Conservation (phyloP, 2,329 filamentous ascomycete species). For the Kalmusia sp. region DNA sequence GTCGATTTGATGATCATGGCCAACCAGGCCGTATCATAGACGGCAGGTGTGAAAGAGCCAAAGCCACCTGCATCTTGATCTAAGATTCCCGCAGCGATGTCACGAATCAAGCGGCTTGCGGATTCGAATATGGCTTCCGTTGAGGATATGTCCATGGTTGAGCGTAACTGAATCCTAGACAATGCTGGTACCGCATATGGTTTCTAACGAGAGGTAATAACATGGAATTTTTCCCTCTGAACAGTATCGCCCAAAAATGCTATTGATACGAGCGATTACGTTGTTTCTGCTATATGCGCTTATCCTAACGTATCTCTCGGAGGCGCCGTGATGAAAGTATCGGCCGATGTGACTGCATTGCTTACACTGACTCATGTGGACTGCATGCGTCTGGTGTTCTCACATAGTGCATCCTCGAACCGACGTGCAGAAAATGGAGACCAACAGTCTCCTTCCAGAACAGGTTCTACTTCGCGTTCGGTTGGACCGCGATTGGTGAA, state of each 20-base stretch:
- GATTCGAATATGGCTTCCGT: background rate
- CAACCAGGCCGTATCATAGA: constrained; percentile 25
- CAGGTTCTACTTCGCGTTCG: background rate
- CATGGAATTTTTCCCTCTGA: background rate
- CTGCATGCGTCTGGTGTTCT: background rate
- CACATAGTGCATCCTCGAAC: background rate
- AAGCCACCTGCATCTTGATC: background rate
- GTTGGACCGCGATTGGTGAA: background rate
- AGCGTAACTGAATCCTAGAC: background rate
- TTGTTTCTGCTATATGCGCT: background rate
- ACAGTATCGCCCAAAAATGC: too few relatives aligned
- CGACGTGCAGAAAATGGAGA: background rate
- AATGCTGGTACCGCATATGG: background rate
- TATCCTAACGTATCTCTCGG: background rate
- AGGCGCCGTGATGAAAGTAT: background rate
- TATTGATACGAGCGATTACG: too few relatives aligned
- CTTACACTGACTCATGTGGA: background rate
- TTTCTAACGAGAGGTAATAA: background rate
- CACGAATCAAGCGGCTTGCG: background rate
- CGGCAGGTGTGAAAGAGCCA: constrained; percentile 7
- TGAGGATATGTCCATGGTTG: background rate
- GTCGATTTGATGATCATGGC: constrained; percentile 15
- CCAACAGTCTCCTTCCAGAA: too few relatives aligned
- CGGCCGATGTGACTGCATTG: background rate
- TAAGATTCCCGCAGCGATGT: background rate